Evolutionary conservation across 768 basidiomycete species (phyloP), one percentile per base, ranked within the genome.

Genomic region (Rhodotorula graminis): DNA sequence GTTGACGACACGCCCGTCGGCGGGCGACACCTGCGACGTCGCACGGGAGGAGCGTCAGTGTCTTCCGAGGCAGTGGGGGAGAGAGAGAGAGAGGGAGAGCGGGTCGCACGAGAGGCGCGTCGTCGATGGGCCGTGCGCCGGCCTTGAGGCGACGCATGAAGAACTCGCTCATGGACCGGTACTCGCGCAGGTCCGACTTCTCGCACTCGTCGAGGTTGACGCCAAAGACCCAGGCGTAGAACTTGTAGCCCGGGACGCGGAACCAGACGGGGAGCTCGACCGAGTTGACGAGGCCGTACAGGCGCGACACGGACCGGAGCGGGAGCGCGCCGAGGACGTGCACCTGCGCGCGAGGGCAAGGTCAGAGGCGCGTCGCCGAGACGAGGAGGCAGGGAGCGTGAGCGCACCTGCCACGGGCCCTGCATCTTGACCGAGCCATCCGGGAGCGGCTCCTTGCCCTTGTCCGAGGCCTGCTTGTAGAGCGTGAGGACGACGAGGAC

Each of bases 201-300:
- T 93, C 92, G 21, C 92, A 88, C 81, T 99, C 96, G 70, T 91
- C 88, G 71, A 99, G 85, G 84, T 97, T 89, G 84, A 93, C 96
- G 37, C 92, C 92, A 78, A 99, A 99, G n/a, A 88, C 84, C 77
- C 83, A 86, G 27, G 92, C 86, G 80, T 97, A 99, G 61, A 94
- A 78, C 69, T 87, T 86, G 83, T 93, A 88, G 50, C 94, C 91
- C 79, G 88, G 87, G 8, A 93, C 93, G n/a, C 96, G 86, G 82
- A 93, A 86, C 94, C 93, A 99, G 71, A 94, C 84, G 44, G 96
- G 96, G 11, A 99, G 86, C 77, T 93, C 90, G 73, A 94, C 85
- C 3, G 90, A 90, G 83, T 97, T 99, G 72, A 98, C 78, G 81
- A 93, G 94, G 12, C 96, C 96, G 93, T 95, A 98, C 11, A 98